Conservation (phyloP, 306 rosid genomes). For the Ormosia emarginata region DNA sequence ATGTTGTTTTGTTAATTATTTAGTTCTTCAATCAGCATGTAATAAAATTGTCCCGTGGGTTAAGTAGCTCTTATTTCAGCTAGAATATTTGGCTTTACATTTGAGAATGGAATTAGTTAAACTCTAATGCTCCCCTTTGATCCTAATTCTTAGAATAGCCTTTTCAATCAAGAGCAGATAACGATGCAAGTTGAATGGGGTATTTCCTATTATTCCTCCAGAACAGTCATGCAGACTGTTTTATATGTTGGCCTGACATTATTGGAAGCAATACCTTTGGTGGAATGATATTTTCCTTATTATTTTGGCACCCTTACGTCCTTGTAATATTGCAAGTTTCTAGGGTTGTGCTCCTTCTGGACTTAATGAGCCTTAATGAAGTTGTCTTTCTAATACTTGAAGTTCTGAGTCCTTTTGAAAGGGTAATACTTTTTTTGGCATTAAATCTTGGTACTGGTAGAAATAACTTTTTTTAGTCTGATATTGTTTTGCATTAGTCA, state of each 20-base stretch:
- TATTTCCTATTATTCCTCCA: neutral
- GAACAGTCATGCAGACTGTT: neutral
- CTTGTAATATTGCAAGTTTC: neutral
- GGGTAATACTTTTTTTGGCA: neutral
- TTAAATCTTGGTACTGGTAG: neutral
- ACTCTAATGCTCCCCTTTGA: neutral
- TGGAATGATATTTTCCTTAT: neutral
- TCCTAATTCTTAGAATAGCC: neutral
- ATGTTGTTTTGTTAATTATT: neutral
- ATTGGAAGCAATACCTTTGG: neutral
- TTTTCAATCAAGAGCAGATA: neutral
- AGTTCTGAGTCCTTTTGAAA: neutral
- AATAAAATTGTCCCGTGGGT: too few relatives aligned
- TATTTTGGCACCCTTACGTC: neutral
- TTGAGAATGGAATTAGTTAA: neutral
- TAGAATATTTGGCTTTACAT: neutral
- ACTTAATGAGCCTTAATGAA: neutral
- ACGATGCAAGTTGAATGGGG: neutral
- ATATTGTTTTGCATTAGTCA: neutral
- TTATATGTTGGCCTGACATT: neutral
- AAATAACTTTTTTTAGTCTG: neutral
- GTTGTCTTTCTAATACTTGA: neutral
- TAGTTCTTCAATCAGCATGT: neutral
- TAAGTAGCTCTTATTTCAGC: neutral
- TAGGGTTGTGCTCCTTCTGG: neutral